Evolutionary conservation across 345 rosid genomes (phyloP).

Genomic region (Salix koriyanagi): DNA sequence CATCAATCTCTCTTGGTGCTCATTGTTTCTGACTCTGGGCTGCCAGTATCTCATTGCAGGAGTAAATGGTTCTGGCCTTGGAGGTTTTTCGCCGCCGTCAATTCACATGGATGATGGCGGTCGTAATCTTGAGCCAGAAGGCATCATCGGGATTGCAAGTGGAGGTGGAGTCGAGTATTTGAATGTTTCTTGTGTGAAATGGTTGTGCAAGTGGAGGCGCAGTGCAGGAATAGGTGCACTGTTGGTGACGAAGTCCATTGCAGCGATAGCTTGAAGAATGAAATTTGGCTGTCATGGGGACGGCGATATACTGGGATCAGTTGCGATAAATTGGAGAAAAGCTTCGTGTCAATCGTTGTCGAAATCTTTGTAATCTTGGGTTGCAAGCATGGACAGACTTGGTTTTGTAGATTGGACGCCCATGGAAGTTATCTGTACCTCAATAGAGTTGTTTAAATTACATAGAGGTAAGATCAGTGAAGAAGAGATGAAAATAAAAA

Average conservation of each 20-base stretch:
- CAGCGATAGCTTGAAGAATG: conserved; percentile 72
- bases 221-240: conserved; percentile 41
- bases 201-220: conserved; percentile 25
- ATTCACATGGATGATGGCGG: conserved; percentile 48
- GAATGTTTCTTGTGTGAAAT: conserved; percentile 35
- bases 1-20: conserved; percentile 57
- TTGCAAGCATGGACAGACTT: conserved; percentile 46
- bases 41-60: conserved; percentile 44
- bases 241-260: conserved; percentile 54
- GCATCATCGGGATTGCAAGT: conserved; percentile 52
- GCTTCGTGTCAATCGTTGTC: conserved; percentile 43
- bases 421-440: conserved; percentile 21
- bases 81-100: conserved; percentile 53
- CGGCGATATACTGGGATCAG: conserved; percentile 54
- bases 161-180: conserved; percentile 66
- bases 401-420: conserved; percentile 43
- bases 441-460: conserved; percentile 52
- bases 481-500: conserved; percentile 41
- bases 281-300: conserved; percentile 69
- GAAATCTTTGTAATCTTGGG: conserved; percentile 50
- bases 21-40: conserved; percentile 56
- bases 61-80: conserved; percentile 52
- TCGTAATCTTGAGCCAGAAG: conserved; percentile 53
- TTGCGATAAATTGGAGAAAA: conserved; percentile 49
- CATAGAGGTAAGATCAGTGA: conserved; percentile 38